These are phyloP conservation scores for Cyberlindnera maritima DNA, from an alignment of 805 yeast genomes.

Conservation along the genomic window DNA sequence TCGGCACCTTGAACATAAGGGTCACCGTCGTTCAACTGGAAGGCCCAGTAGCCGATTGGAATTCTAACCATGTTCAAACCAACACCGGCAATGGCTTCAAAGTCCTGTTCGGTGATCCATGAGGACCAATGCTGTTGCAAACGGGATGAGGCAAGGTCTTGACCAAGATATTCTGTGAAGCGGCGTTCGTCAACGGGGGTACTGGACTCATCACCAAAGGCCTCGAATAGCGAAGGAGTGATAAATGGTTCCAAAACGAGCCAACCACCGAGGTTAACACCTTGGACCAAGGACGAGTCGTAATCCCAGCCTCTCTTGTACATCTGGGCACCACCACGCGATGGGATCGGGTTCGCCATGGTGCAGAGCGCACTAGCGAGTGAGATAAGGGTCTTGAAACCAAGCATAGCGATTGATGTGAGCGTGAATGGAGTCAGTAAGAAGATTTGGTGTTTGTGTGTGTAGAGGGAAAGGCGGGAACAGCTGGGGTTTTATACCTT, in stretches of 20 bases:
- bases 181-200: constrained; percentile 85
- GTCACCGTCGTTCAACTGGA: constrained; percentile 55
- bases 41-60: constrained; percentile 97
- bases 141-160: constrained; percentile 47
- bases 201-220: constrained; percentile 35
- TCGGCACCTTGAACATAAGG: constrained; percentile 88
- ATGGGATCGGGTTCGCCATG: constrained; percentile 26
- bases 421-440: background rate
- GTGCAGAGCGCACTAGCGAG: constrained; percentile 1
- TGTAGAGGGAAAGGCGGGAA: background rate
- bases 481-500: background rate
- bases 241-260: constrained; percentile 83
- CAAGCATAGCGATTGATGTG: constrained; percentile 1
- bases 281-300: constrained; percentile 34
- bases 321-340: constrained; percentile 25
- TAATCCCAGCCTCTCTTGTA: constrained; percentile 26
- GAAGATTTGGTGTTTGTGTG: background rate
- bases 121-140: constrained; percentile 73
- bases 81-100: constrained; percentile 49
- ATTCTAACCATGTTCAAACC: constrained; percentile 87
- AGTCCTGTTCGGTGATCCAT: constrained; percentile 74
- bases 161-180: constrained; percentile 58
- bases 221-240: constrained; percentile 72
- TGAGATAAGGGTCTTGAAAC: constrained; percentile 4
- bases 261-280: constrained; percentile 92